Evolutionary conservation across 768 basidiomycete genomes (phyloP).

Genomic region (Trametes gibbosa): DNA sequence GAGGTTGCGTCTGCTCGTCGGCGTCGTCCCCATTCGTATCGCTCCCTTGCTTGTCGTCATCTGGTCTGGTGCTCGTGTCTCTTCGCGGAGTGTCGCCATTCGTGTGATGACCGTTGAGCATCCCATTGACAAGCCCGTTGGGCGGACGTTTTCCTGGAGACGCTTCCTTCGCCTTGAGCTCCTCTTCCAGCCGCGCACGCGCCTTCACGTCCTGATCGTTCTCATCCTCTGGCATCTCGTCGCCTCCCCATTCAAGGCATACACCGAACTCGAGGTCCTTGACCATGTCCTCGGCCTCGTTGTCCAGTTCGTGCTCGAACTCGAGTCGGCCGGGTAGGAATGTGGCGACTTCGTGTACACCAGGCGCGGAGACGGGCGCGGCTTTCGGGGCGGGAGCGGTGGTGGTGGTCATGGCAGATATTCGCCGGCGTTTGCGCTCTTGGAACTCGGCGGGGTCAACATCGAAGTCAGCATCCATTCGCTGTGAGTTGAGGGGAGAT

Average conservation of each 20-base stretch:
- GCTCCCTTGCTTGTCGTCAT: conserved; percentile 39
- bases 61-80: conserved; percentile 35
- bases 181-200: conserved; percentile 40
- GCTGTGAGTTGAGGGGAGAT: conserved; percentile 14
- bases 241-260: conserved; percentile 83
- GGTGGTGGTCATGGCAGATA: conserved; percentile 72
- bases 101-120: conserved; percentile 27
- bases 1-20: conserved; percentile 64
- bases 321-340: conserved; percentile 97
- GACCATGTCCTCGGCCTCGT: conserved; percentile 93
- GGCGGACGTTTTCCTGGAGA: conserved; percentile 30
- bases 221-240: conserved; percentile 74
- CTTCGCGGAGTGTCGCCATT: conserved; percentile 37
- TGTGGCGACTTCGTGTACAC: conserved; percentile 86
- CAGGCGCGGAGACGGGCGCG: conserved; percentile 85
- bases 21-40: conserved; percentile 52
- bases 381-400: conserved; percentile 60
- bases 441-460: conserved; percentile 84
- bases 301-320: conserved; percentile 96
- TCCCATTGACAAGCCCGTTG: conserved; percentile 33
- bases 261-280: conserved; percentile 96
- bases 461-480: conserved; percentile 59
- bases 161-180: conserved; percentile 31
- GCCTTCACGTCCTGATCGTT: conserved; percentile 72
- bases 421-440: conserved; percentile 81